These are phyloP conservation scores for Saprolegnia diclina DNA, from an alignment of 352 stramenopile species.

Conservation along the genomic window DNA sequence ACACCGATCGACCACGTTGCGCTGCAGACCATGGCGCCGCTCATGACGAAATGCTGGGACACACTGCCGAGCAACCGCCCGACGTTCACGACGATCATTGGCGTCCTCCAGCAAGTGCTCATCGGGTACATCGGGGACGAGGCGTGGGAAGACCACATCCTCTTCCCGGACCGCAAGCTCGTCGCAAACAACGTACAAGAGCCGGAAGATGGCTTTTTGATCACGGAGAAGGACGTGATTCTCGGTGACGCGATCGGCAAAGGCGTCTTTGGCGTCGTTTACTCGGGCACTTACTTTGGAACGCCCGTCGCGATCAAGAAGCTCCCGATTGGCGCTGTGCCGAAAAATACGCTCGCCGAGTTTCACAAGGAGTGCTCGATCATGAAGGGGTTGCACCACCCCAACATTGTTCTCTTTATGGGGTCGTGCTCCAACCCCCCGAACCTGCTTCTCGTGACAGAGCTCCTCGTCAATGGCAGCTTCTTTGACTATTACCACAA, in stretches of 20 bases:
- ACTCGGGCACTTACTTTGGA: constrained; percentile 80
- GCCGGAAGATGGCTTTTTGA: constrained; percentile 65
- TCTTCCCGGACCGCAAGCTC: constrained; percentile 73
- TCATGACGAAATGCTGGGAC: constrained; percentile 81
- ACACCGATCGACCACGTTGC: constrained; percentile 41
- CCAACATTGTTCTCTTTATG: constrained; percentile 98
- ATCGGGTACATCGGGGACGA: constrained; percentile 63
- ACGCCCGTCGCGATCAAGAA: constrained; percentile 82
- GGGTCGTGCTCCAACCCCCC: constrained; percentile 95
- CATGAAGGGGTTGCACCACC: constrained; percentile 90
- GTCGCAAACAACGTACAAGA: constrained; percentile 41
- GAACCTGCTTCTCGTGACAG: constrained; percentile 93
- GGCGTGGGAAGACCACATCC: constrained; percentile 80
- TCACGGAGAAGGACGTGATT: constrained; percentile 70
- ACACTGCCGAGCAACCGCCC: constrained; percentile 57
- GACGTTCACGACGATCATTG: constrained; percentile 80
- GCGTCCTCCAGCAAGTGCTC: constrained; percentile 57
- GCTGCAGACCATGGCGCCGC: constrained; percentile 56
- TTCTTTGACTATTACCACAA: constrained; percentile 89
- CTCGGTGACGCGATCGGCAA: constrained; percentile 64
- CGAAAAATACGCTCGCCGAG: constrained; percentile 74
- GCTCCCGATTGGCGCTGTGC: constrained; percentile 65
- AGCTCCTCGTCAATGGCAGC: constrained; percentile 82
- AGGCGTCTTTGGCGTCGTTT: constrained; percentile 75
- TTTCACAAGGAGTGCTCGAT: constrained; percentile 83